Base-by-base conservation (phyloP, 371 early-diverging fungal species). In the Mucor plumbeus region DNA sequence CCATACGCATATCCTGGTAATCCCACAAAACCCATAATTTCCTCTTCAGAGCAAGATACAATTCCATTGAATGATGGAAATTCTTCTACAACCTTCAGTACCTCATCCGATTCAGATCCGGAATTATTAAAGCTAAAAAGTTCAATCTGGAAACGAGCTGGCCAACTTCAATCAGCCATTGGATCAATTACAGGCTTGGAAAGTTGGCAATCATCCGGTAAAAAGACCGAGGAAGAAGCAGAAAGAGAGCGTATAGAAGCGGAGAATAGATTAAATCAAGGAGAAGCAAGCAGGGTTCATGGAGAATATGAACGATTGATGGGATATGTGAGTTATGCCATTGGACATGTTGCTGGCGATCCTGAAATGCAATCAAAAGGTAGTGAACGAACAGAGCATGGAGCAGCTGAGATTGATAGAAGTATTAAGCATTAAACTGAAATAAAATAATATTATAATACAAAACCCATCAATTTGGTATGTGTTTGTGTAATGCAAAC, bases 261-360 rank as follows among this genome's bases (percentile, higher is more conserved):
- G 6, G 68, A 76, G 14, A 53, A 57, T 11, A 61, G 67, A 50
- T 26, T 67, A 7, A 38, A 59, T 7, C 39, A 53, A 33, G 77
- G 78, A 7, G 73, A 69, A 35, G 69, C 83, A 0, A 82, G 83
- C 59, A 63, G 78, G 48, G 36, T 74, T 1, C 75, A 78, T 62
- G 83, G 83, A 0, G 80, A 82, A 61, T 82, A 79, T 57, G 73
- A 82, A 35, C 71, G 78, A 0, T 35, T 72, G 10, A 76, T 80
- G 80, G 83, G 83, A 0, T 68, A 58, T 5, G 43, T 78, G 7
- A 65, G 48, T 10, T 64, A 72, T 50, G 77, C 75, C 8, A 55
- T 80, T 9, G 83, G 80, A 1, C 78, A 82, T 67, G 64, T 82
- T 6, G 72, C 76, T 3, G 83, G 83, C 11, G 80, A 82, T 64